Evolutionary conservation across 2,329 filamentous ascomycete genomes (phyloP), one percentile per base, ranked within the genome.

Genomic region (Penicillium concentricum): DNA sequence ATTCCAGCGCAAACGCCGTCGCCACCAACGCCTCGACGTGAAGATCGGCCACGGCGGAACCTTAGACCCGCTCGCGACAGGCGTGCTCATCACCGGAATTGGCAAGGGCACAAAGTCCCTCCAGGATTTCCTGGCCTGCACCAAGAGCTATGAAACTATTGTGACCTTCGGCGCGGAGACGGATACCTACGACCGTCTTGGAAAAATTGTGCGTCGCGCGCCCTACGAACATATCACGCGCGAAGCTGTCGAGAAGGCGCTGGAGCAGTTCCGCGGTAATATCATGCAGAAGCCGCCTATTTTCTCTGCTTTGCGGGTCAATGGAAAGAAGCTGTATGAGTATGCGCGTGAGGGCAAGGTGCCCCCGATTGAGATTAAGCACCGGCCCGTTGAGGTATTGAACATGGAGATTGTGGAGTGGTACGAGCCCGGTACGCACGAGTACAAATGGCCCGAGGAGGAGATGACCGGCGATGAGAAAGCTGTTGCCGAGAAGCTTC

Each of bases 11-110:
- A 81, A 82, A 64, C 83, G 87, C 58, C 82, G 86, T 59, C 80
- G 82, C 61, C 84, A 85, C 72, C 82, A 82, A 65, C 79, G 82
- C 1, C 72, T 87, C 5, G 85, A 90, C 60, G 88, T 97, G 65
- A 99, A 97, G 80, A 90, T 97, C 69, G 94, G 94, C 34, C 94
- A 99, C 77, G 94, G 94, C 59, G 94, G 94, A 42, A 99, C 94
- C 2, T 83, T 99, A 18, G 94, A 99, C 70, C 94, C 94, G 26
- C 83, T 97, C 67, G 94, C 94, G 9, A 96, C 92, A 1, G 94
- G 94, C 44, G 90, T 99, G 24, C 83, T 99, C 48, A 92, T 97
- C 61, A 81, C 94, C 7, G 94, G 93, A 54, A 82, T 97, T 51
- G 94, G 93, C 35, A 86, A 84, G 57, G 94, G 91, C 38, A 99